phyloP scores from a whole-genome alignment of 805 yeast genomes.

The Isabelozyma heimii region DNA sequence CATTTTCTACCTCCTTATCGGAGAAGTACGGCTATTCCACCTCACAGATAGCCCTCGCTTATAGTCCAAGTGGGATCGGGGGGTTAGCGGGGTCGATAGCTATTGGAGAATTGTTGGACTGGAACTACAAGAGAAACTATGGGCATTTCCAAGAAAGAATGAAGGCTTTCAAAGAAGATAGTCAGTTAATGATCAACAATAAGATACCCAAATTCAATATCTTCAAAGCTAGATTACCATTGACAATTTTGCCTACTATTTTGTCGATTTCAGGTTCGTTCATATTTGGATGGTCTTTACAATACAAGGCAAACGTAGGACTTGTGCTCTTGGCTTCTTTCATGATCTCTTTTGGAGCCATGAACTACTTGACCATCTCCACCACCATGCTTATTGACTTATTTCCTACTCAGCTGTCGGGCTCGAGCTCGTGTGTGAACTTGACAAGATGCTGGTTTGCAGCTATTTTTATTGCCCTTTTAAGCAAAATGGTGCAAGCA shows the following conservation, averaged over 20 bases:
- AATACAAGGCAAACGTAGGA: constrained; percentile 43
- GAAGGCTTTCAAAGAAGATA: constrained; percentile 13
- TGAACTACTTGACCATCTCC: constrained; percentile 53
- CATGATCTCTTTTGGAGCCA: constrained; percentile 51
- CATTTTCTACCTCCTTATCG: constrained; percentile 54
- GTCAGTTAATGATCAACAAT: not conserved
- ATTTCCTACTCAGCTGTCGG: constrained; percentile 63
- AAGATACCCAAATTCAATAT: constrained; percentile 43
- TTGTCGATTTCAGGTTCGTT: constrained; percentile 40
- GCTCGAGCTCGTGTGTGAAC: constrained; percentile 69
- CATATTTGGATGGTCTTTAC: constrained; percentile 71
- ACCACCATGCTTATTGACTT: constrained; percentile 69
- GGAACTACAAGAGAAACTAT: constrained; percentile 33
- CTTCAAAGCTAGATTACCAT: constrained; percentile 49
- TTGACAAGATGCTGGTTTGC: constrained; percentile 64
- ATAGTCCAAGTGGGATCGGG: constrained; percentile 68
- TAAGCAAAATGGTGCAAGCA: constrained; percentile 51
- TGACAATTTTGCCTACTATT: constrained; percentile 36
- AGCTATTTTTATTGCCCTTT: constrained; percentile 66
- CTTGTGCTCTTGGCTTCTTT: constrained; percentile 55
- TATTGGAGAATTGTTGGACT: constrained; percentile 56
- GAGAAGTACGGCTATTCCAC: constrained; percentile 47
- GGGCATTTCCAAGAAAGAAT: constrained; percentile 2
- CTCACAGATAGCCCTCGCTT: constrained; percentile 62
- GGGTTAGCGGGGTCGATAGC: constrained; percentile 55